Percentiles rank a stretch among this genome's conserved stretches.
Conservation (phyloP, 2,329 filamentous ascomycete species). For the Aspergillus quadrilineatus region DNA sequence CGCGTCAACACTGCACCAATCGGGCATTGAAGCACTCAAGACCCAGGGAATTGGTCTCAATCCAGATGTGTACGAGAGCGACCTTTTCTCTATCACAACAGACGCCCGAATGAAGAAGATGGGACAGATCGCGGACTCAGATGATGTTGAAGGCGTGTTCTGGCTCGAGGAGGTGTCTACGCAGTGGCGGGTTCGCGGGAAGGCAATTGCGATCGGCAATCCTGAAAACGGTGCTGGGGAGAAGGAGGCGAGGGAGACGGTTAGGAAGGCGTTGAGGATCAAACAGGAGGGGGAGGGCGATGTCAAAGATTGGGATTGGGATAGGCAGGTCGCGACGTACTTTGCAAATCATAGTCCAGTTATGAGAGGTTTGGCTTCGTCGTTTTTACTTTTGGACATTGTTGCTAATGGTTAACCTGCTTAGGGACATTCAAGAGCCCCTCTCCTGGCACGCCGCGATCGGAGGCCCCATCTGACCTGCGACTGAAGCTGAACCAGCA, state of each 20-base stretch:
- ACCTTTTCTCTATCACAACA: constrained; percentile 80
- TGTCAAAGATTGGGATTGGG: constrained; percentile 69
- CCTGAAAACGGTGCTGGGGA: constrained; percentile 60
- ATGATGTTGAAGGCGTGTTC: constrained; percentile 77
- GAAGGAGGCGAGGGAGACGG: constrained; percentile 53
- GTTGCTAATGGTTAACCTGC: neutral
- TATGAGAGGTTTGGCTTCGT: constrained; percentile 62
- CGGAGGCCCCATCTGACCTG: constrained; percentile 49
- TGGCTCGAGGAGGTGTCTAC: constrained; percentile 70
- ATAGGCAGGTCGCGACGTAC: constrained; percentile 74
- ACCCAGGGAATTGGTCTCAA: constrained; percentile 51
- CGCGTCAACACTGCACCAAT: constrained; percentile 59
- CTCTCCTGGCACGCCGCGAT: constrained; percentile 62
- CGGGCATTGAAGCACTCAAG: constrained; percentile 67
- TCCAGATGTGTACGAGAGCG: constrained; percentile 68
- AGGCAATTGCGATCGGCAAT: constrained; percentile 70
- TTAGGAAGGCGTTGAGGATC: constrained; percentile 30
- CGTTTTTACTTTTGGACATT: neutral
- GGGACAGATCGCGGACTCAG: constrained; percentile 68
- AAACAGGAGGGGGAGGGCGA: constrained; percentile 34
- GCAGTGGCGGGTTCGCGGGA: constrained; percentile 83
- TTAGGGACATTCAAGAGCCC: constrained; percentile 70
- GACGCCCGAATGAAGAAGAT: constrained; percentile 86
- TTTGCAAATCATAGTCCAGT: constrained; percentile 84
- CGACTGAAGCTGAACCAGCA: constrained; percentile 58